Evolutionary conservation across 2,329 filamentous ascomycete species (phyloP), one percentile per base, ranked within the genome.

Genomic region (Diaporthe sp.): DNA sequence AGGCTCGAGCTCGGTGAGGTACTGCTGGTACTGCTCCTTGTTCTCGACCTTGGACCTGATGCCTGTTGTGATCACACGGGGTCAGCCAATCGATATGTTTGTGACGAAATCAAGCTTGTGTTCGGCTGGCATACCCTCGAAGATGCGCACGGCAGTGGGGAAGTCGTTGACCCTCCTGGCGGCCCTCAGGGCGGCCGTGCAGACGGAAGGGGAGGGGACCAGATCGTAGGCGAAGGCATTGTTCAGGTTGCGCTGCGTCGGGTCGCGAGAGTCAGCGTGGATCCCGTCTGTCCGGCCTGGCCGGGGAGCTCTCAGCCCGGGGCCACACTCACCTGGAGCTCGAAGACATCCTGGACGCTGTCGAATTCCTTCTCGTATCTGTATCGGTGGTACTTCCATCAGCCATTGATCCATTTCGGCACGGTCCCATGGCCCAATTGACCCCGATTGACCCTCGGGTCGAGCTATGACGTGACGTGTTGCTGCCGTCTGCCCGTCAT

Each of bases 291-390:
- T 22, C 39, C 63, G 63, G 63, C 32, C 22, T 22, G 44, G 44
- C 47, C 50, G 51, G 37, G 47, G 25, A 42, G 63, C 27, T 51
- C 58, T 27, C 61, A 50, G 61, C 42, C 13, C 73, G 69, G 59
- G 77, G 71, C 76, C 73, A 59, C 75, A 84, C 90, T 83, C 92
- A 98, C 96, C 95, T 98, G 96, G 83, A 99, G 95, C 92, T 99
- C 97, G 86, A 99, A 99, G 83, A 98, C 96, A 88, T 99, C 97
- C 88, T 98, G 95, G 79, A 99, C 97, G 83, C 88, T 87, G 77
- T 99, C 96, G 84, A 99, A 99, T 88, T 99, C 97, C 92, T 98
- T 98, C 92, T 99, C 97, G 84, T 97, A 99, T 89, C 97, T 99
- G 84, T 82, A 77, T 81, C 74, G 73, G 47, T 74, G 70, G 76